Percentiles rank a stretch among this genome's conserved stretches.
These are phyloP conservation scores for Ochromonas danica DNA, from an alignment of 108 stramenopile species.

Conservation along the genomic window DNA sequence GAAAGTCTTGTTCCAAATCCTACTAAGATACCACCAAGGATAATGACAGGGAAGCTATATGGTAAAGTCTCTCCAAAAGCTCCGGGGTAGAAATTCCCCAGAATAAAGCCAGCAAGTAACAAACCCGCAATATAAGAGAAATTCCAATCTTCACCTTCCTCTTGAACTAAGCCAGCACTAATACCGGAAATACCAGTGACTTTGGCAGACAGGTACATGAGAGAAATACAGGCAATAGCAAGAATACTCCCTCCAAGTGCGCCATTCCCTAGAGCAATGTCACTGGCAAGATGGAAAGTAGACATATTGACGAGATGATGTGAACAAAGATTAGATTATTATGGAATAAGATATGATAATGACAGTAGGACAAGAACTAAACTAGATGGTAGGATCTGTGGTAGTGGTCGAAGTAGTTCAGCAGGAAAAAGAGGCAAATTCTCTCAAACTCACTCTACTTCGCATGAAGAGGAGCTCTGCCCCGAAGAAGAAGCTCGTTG, in stretches of 20 bases:
- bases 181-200: conserved; percentile 18
- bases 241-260: background rate
- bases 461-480: no score
- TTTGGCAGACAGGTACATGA: background rate
- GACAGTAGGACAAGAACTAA: no score
- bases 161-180: background rate
- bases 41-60: background rate
- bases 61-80: background rate
- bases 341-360: no score
- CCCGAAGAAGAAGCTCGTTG: no score
- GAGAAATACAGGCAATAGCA: background rate
- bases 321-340: background rate
- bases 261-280: background rate
- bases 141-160: background rate
- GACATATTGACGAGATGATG: background rate
- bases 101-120: background rate
- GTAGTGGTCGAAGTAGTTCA: no score
- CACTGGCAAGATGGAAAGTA: background rate
- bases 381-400: no score
- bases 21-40: conserved; percentile 48
- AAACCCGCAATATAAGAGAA: background rate
- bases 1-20: conserved; percentile 49
- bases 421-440: no score
- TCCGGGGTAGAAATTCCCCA: background rate
- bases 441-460: no score